Evolutionary conservation across 148 eudicot species (phyloP).

Genomic region (Nepenthes mirabilis): DNA sequence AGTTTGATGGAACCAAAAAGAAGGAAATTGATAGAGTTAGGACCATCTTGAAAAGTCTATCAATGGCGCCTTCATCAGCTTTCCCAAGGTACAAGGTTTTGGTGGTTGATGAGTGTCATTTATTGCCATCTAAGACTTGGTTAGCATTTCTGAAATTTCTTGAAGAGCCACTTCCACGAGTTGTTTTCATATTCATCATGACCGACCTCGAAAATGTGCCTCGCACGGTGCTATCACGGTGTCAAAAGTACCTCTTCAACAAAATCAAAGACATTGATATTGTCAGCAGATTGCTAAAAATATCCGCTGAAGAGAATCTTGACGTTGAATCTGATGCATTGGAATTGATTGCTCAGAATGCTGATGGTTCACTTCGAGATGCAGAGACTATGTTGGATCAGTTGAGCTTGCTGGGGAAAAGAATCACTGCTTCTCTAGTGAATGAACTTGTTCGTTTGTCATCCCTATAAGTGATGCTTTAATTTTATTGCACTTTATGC

Average conservation of each 20-base stretch:
- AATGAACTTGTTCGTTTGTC: conserved; percentile 80
- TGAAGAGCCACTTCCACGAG: conserved; percentile 60
- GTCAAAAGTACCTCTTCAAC: conserved; percentile 79
- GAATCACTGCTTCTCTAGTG: conserved; percentile 71
- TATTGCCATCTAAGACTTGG: conserved; percentile 83
- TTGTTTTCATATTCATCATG: conserved; percentile 70
- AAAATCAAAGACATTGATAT: conserved; percentile 75
- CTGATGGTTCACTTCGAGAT: conserved; percentile 92
- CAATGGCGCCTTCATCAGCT: conserved; percentile 33
- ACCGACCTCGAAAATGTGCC: conserved; percentile 89
- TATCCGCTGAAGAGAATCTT: conserved; percentile 56
- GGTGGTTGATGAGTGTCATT: conserved; percentile 77
- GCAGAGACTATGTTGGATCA: conserved; percentile 98
- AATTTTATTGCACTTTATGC: not conserved
- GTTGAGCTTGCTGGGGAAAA: conserved; percentile 85
- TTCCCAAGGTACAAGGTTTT: conserved; percentile 46
- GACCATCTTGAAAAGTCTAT: conserved; percentile 47
- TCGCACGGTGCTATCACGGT: conserved; percentile 64
- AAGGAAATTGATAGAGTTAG: conserved; percentile 54
- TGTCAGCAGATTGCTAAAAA: conserved; percentile 52
- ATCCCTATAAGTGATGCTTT: not conserved
- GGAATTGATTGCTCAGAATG: conserved; percentile 80
- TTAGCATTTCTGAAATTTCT: conserved; percentile 67
- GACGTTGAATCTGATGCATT: conserved; percentile 84
- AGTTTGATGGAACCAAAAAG: conserved; percentile 67